Evolutionary conservation across 805 yeast genomes (phyloP), one percentile per base, ranked within the genome.

Genomic region (Pichia sporocuriosa): DNA sequence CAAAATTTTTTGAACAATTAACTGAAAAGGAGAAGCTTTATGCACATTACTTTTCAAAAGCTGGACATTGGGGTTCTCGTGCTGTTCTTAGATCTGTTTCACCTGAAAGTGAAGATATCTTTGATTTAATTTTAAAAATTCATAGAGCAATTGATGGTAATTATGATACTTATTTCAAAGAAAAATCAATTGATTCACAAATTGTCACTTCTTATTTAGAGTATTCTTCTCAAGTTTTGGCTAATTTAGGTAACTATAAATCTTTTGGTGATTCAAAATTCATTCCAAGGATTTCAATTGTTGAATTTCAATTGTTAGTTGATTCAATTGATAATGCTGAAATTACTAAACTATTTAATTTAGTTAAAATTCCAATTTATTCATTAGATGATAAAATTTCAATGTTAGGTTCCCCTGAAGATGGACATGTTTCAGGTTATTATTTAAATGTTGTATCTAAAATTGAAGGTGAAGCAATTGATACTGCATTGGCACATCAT

Each of bases 181-280:
- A 52, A 21, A 54, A 73, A 24, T 51, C 57, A 13, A 50, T 52
- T 10, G 55, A 55, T 31, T 64, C 62, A 12, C 66, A 65, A 1
- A 60, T 59, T 8, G 66, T 67, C 15, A 56, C 62, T 32, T 57
- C 59, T 16, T 84, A 82, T 58, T 65, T 85, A 58, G 85, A 81
- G 56, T 86, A 76, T 59, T 82, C 80, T 24, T 81, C 87, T 31
- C 90, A 84, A 65, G 79, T 84, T 55, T 66, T 84, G 47, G 68
- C 80, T 29, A 84, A 84, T 61, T 67, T 80, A 59, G 93, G 93
- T 50, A 84, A 84, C 56, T 84, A 75, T 65, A 87, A 82, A 63
- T 81, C 93, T 1, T 87, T 87, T 59, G 96, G 96, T 50, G 96
- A 87, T 63, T 76, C 77, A 52, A 87, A 87, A 62, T 87, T 87